Conservation (phyloP, 306 rosid genomes). For the Malus domestica region DNA sequence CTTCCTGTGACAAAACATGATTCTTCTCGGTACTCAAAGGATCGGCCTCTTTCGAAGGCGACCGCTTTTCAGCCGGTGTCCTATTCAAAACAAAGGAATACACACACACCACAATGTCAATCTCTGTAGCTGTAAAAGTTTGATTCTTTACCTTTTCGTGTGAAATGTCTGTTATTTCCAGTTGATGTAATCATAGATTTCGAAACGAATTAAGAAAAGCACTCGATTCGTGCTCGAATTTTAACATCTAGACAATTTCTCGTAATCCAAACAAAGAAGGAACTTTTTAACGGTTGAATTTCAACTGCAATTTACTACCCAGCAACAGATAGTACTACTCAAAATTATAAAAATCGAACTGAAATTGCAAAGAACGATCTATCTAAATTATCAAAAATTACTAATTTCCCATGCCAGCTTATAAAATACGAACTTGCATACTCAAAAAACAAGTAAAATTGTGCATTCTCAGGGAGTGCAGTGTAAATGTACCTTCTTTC, state of each 20-base stretch:
- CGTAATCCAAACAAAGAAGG: neutral
- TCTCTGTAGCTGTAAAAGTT: neutral
- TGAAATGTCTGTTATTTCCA: neutral
- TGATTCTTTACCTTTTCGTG: neutral
- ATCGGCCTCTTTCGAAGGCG: slow-evolving; percentile 23
- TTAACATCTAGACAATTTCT: neutral
- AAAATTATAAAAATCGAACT: neutral
- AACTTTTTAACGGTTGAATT: neutral
- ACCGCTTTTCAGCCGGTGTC: slow-evolving; percentile 37
- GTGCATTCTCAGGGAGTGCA: neutral
- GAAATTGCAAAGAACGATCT: neutral
- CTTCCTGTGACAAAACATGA: slow-evolving; percentile 23
- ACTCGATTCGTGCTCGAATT: neutral
- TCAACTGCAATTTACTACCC: neutral
- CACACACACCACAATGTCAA: neutral
- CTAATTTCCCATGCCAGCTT: neutral
- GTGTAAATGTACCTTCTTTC: slow-evolving; percentile 3
- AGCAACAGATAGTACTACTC: neutral
- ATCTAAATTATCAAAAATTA: neutral
- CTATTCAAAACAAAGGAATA: slow-evolving; percentile 24
- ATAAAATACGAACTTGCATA: neutral
- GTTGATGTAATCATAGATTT: neutral
- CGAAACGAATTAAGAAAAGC: neutral
- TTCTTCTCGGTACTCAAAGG: slow-evolving; percentile 25
- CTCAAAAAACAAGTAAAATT: neutral